Evolutionary conservation across 2,329 filamentous ascomycete species (phyloP).

Genomic region (Fusarium denticulatum): DNA sequence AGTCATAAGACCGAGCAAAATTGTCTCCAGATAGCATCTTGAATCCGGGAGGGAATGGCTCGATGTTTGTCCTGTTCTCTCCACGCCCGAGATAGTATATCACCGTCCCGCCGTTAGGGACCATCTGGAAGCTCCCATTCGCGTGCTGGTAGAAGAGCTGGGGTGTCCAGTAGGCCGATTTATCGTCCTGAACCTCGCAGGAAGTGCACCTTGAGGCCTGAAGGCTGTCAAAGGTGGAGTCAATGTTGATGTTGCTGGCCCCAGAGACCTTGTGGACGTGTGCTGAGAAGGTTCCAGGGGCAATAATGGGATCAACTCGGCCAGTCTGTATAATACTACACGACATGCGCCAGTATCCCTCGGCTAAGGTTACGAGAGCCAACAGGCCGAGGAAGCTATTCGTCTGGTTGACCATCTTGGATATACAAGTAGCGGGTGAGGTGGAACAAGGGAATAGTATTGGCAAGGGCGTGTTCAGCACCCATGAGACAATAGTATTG

Average conservation of each 20-base stretch:
- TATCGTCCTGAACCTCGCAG: conserved; percentile 38
- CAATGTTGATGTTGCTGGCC: conserved; percentile 34
- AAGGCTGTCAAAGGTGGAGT: conserved; percentile 23
- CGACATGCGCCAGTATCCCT: conserved; percentile 41
- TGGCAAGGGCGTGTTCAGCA: conserved; percentile 14
- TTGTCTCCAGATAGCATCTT: conserved; percentile 37
- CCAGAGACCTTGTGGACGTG: conserved; percentile 39
- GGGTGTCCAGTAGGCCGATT: conserved; percentile 41
- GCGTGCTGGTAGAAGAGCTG: conserved; percentile 37
- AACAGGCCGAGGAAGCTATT: conserved; percentile 18
- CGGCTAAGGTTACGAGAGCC: conserved; percentile 5
- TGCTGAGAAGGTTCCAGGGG: conserved; percentile 30
- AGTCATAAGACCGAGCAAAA: conserved; percentile 23
- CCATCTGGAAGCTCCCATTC: conserved; percentile 38
- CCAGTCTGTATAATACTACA: conserved; percentile 38
- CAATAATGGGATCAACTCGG: conserved; percentile 36
- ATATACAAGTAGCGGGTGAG: background rate
- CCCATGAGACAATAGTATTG: background rate
- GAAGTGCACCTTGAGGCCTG: conserved; percentile 37
- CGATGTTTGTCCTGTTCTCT: conserved; percentile 36
- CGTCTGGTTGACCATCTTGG: conserved; percentile 19
- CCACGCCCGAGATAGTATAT: conserved; percentile 39
- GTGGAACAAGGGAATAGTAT: conserved; percentile 10
- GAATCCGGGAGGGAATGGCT: conserved; percentile 38
- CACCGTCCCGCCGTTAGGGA: conserved; percentile 36